Conservation (phyloP, 2,329 filamentous ascomycete genomes). For the Calonectria ilicicola region DNA sequence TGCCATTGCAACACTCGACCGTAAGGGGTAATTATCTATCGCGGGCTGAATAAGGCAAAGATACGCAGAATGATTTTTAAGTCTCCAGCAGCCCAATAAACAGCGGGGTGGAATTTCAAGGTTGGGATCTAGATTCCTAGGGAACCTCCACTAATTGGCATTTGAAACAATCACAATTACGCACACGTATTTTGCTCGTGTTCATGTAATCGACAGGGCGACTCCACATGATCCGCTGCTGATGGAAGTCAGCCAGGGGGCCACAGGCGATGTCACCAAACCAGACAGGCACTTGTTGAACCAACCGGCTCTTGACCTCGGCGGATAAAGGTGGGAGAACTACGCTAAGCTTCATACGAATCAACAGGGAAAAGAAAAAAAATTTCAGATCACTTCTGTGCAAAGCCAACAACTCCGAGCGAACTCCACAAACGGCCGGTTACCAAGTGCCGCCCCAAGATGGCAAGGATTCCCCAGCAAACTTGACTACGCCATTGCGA, state of each 20-base stretch:
- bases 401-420: background rate
- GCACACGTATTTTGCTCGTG: background rate
- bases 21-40: background rate
- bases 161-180: slow-evolving; percentile 2
- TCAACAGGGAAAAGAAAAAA: background rate
- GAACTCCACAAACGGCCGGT: background rate
- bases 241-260: background rate
- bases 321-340: background rate
- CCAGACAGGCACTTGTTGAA: background rate
- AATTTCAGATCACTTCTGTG: background rate
- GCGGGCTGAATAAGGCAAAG: background rate
- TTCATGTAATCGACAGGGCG: background rate
- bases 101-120: background rate
- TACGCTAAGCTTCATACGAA: background rate
- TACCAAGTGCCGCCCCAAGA: background rate
- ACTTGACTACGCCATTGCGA: background rate
- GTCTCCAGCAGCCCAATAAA: background rate
- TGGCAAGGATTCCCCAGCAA: background rate
- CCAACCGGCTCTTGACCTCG: background rate
- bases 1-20: background rate
- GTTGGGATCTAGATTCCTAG: background rate
- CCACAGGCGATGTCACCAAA: background rate
- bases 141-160: background rate
- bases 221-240: background rate
- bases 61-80: background rate